phyloP scores from a whole-genome alignment of 345 rosid genomes.

The Acer negundo region DNA sequence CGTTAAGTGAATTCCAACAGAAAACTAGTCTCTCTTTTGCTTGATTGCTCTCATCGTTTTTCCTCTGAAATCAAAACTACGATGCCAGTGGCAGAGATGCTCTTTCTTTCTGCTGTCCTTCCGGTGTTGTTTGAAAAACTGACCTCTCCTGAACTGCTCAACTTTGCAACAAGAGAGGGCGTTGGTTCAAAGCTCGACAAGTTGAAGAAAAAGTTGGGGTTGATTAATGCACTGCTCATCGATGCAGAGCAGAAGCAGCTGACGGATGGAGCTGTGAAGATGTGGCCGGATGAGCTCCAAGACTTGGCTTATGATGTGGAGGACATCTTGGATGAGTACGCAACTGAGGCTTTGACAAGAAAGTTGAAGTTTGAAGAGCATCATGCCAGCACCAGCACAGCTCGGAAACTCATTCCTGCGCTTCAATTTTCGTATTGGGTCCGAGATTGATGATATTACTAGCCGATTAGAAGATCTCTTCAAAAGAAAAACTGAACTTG shows the following conservation, averaged over 20 bases:
- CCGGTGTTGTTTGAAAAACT: too few relatives aligned
- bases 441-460: not conserved
- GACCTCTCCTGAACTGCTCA: too few relatives aligned
- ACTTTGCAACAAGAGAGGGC: too few relatives aligned
- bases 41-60: too few relatives aligned
- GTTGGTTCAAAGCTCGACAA: not conserved
- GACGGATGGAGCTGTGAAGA: not conserved
- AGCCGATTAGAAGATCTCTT: not conserved
- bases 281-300: not conserved
- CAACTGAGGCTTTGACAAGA: not conserved
- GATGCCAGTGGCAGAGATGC: too few relatives aligned
- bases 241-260: constrained; percentile 14
- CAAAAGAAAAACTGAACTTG: not conserved
- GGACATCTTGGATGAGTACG: constrained; percentile 7
- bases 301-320: constrained; percentile 4
- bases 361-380: not conserved
- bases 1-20: too few relatives aligned
- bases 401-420: not conserved
- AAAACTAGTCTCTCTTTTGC: too few relatives aligned
- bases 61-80: too few relatives aligned
- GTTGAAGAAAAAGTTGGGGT: too few relatives aligned
- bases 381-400: not conserved
- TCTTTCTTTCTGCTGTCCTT: too few relatives aligned
- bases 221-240: too few relatives aligned
- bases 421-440: not conserved